Evolutionary conservation across 176 grass and related monocot genomes (phyloP), one percentile per base, ranked within the genome.

Genomic region (Saccharum spontaneum): DNA sequence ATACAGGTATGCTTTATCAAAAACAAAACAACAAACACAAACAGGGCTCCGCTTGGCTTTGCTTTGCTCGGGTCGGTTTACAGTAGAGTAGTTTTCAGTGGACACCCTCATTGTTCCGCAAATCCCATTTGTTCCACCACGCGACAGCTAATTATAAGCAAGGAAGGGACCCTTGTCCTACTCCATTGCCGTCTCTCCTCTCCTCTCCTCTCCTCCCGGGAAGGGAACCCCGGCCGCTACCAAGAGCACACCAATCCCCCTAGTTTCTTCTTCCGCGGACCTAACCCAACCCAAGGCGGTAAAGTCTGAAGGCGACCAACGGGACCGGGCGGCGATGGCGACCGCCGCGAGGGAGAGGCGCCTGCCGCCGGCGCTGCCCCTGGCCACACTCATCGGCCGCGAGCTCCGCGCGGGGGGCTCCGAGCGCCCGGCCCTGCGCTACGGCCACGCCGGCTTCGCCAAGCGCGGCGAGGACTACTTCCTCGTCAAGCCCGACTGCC

Each of bases 401-500:
- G 94, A 93, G 82, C 85, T 99, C 57, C 90, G 91, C 6, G 90
- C 87, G 13, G 94, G 89, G 4, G 89, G 86, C 80, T 94, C 91
- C 23, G 76, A 99, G 75, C 91, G 63, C 73, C 94, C 94, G 1
- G 28, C 85, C 26, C 81, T 99, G 38, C 92, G 89, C 81, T 94
- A 91, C 86, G 97, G 92, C 45, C 90, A 99, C 73, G 88, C 91
- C 54, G 92, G 82, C 71, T 96, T 92, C 82, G 91, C 91, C 75
- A 96, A 96, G 84, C 87, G 93, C 38, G 96, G 97, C 8, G 93
- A 99, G 82, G 97, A 99, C 85, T 94, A 94, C 88, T 89, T 96
- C 68, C 97, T 99, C 70, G 81, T 92, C 76, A 96, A 90, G 82
- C 89, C 94, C n/a, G 91, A 96, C 87, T 96, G 90, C 88, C 83